A percentile compares a stretch with the other conserved stretches of the same genome.
phyloP scores from a whole-genome alignment of 768 basidiomycete genomes.

The Pleurotus ostreatus region DNA sequence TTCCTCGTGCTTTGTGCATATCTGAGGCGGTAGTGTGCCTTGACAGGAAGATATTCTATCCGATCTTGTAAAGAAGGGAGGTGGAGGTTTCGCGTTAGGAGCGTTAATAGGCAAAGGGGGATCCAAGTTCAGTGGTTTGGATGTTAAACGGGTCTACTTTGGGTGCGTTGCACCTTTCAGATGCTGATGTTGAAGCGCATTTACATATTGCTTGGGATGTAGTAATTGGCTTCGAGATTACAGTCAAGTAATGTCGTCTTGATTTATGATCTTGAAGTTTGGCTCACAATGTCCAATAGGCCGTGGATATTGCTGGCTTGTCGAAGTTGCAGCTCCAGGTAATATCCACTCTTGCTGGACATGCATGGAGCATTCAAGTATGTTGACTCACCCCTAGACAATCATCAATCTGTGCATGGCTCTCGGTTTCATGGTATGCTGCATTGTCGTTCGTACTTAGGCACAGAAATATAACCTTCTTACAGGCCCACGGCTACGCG shows the following conservation, averaged over 20 bases:
- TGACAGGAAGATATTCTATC: slow-evolving; percentile 64
- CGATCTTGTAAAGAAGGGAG: slow-evolving; percentile 53
- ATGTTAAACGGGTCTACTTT: slow-evolving; percentile 82
- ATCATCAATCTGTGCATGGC: slow-evolving; percentile 88
- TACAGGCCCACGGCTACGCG: slow-evolving; percentile 76
- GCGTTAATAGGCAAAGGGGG: slow-evolving; percentile 53
- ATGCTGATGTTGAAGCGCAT: neutral
- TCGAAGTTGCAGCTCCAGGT: slow-evolving; percentile 72
- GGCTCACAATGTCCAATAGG: slow-evolving; percentile 32
- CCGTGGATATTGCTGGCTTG: slow-evolving; percentile 78
- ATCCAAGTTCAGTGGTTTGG: slow-evolving; percentile 72
- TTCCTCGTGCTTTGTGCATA: slow-evolving; percentile 18
- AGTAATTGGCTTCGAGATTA: slow-evolving; percentile 92
- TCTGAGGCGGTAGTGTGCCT: neutral
- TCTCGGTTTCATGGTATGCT: slow-evolving; percentile 78
- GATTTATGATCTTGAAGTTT: neutral
- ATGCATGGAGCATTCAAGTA: neutral
- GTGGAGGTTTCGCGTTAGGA: slow-evolving; percentile 55
- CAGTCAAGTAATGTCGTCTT: slow-evolving; percentile 46
- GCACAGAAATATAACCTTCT: too few species aligned
- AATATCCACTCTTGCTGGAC: slow-evolving; percentile 9
- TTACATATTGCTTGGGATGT: slow-evolving; percentile 7
- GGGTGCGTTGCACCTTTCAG: slow-evolving; percentile 40
- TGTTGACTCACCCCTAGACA: slow-evolving; percentile 39
- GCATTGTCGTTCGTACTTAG: neutral